phyloP scores from a whole-genome alignment of 495 filamentous ascomycete genomes.

The Aspergillus bertholletiae region DNA sequence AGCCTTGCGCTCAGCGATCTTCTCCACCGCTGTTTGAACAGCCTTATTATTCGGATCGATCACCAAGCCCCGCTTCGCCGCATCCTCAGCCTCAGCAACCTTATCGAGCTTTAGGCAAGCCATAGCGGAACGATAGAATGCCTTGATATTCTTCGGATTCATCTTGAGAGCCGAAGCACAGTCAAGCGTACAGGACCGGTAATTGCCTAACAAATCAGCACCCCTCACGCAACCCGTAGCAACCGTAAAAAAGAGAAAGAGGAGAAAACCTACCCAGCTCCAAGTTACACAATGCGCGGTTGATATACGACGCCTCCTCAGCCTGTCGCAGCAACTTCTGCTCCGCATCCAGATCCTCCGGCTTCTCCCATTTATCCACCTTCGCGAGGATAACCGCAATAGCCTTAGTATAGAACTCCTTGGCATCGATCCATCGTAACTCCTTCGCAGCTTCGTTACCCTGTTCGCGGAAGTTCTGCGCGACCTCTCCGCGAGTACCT shows the following conservation, averaged over 20 bases:
- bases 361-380: constrained; percentile 52
- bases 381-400: constrained; percentile 60
- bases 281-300: constrained; percentile 84
- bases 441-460: constrained; percentile 82
- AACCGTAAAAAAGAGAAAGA: neutral
- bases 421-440: constrained; percentile 76
- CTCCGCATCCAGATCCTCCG: constrained; percentile 49
- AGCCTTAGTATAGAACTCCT: constrained; percentile 86
- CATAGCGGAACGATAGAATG: constrained; percentile 75
- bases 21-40: constrained; percentile 47
- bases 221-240: neutral
- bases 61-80: constrained; percentile 63
- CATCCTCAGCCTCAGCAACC: constrained; percentile 71
- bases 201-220: constrained; percentile 56
- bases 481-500: constrained; percentile 79
- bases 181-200: constrained; percentile 77
- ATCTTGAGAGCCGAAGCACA: constrained; percentile 75
- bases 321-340: constrained; percentile 52
- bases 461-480: constrained; percentile 73
- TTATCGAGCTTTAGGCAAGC: constrained; percentile 73
- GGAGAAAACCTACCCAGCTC: constrained; percentile 53
- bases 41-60: constrained; percentile 63
- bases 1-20: constrained; percentile 51
- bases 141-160: constrained; percentile 78
- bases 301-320: constrained; percentile 75